phyloP scores from a whole-genome alignment of 306 rosid species.

The Urtica urens region DNA sequence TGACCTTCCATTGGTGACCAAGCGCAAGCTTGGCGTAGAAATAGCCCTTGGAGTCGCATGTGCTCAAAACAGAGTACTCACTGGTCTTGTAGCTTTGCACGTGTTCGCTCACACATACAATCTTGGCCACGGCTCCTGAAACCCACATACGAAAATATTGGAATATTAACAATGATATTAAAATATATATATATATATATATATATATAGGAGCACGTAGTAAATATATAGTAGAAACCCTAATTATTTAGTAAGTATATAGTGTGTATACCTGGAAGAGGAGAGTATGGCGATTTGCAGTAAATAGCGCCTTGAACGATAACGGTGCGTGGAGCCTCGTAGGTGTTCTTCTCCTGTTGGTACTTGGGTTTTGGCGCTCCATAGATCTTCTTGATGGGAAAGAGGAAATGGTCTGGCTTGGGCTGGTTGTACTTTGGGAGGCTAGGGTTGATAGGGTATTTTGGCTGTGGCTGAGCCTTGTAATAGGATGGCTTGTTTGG shows the following conservation, averaged over 20 bases:
- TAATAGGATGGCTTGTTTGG: not conserved
- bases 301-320: conserved; percentile 36
- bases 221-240: not conserved
- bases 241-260: not conserved
- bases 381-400: not conserved
- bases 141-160: not conserved
- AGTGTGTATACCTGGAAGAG: conserved; percentile 35
- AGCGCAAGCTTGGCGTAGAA: conserved; percentile 23
- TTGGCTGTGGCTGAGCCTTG: not conserved
- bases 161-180: not conserved
- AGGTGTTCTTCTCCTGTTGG: conserved; percentile 2
- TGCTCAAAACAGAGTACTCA: conserved; percentile 18
- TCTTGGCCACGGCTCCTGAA: conserved; percentile 39
- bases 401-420: not conserved
- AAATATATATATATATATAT: not conserved
- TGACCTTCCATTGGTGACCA: conserved; percentile 19
- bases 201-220: not conserved
- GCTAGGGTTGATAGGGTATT: not conserved
- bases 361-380: conserved; percentile 4
- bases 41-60: conserved; percentile 38
- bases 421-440: not conserved
- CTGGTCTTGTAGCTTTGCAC: conserved; percentile 23
- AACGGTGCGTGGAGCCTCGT: conserved; percentile 14
- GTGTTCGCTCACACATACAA: conserved; percentile 29
- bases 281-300: conserved; percentile 31